A percentile compares a stretch with the other conserved stretches of the same genome.
Evolutionary conservation across 148 eudicot species (phyloP).

Genomic region (Fagopyrum tataricum): DNA sequence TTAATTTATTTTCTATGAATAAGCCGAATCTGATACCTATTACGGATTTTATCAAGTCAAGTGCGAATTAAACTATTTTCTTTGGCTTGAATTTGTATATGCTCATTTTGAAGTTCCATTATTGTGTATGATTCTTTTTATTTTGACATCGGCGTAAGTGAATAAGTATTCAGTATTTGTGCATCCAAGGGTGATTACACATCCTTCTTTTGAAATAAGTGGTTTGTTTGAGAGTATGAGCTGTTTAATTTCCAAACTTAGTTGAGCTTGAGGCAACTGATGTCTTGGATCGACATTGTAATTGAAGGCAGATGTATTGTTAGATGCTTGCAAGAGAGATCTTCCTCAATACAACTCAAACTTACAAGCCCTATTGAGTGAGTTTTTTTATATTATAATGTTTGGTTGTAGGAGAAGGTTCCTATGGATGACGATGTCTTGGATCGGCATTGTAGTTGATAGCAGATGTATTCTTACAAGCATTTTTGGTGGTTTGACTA

Average conservation of each 20-base stretch:
- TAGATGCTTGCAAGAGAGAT: neutral
- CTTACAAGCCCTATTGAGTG: neutral
- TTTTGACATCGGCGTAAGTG: neutral
- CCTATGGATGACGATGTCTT: too few species aligned
- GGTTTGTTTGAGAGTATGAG: neutral
- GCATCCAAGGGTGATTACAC: neutral
- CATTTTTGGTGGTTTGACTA: slow-evolving; percentile 88
- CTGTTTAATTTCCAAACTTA: neutral
- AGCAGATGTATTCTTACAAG: too few species aligned
- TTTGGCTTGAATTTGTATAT: neutral
- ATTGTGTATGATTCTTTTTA: neutral
- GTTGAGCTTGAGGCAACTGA: neutral
- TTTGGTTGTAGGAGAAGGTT: neutral
- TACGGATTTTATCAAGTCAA: neutral
- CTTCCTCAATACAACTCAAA: neutral
- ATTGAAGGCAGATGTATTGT: neutral
- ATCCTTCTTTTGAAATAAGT: neutral
- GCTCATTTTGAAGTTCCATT: neutral
- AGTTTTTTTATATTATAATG: neutral
- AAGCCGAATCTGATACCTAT: neutral
- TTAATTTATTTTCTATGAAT: neutral
- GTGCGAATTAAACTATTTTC: neutral
- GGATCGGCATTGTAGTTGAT: too few species aligned
- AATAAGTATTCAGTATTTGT: neutral
- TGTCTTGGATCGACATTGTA: neutral